phyloP scores from a whole-genome alignment of 2,329 filamentous ascomycete species.

The Coniosporium tulheliwenetii region DNA sequence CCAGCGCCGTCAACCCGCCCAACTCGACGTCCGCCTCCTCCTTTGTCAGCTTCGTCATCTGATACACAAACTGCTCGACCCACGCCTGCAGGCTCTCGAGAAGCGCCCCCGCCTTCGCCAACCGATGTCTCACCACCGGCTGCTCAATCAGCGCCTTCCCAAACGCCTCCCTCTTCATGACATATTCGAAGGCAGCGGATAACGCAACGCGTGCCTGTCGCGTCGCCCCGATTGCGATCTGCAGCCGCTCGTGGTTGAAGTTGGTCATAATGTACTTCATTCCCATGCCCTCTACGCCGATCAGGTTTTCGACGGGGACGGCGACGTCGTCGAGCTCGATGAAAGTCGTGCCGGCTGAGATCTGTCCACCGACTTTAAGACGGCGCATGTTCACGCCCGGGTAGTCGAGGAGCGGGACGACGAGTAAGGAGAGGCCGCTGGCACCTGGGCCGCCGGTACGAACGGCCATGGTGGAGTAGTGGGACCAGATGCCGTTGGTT shows the following conservation, averaged over 20 bases:
- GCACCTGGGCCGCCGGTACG: constrained; percentile 52
- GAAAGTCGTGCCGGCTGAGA: constrained; percentile 53
- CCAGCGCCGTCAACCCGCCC: constrained; percentile 55
- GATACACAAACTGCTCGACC: constrained; percentile 56
- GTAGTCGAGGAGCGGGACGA: constrained; percentile 54
- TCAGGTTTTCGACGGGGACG: constrained; percentile 54
- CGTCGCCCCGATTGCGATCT: constrained; percentile 48
- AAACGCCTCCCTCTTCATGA: constrained; percentile 51
- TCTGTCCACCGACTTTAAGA: constrained; percentile 50
- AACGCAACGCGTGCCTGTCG: constrained; percentile 47
- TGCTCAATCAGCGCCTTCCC: constrained; percentile 57
- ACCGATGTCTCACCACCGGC: constrained; percentile 56
- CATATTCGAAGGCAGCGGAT: constrained; percentile 43
- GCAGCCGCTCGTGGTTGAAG: constrained; percentile 64
- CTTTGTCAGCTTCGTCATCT: constrained; percentile 46
- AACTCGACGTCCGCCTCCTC: constrained; percentile 46
- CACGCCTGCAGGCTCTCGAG: constrained; percentile 58
- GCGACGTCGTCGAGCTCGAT: constrained; percentile 63
- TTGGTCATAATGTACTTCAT: constrained; percentile 41
- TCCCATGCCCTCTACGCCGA: constrained; percentile 53
- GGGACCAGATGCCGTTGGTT: constrained; percentile 56
- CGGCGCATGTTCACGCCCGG: constrained; percentile 53
- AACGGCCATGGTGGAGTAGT: constrained; percentile 56
- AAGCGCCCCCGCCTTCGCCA: constrained; percentile 53
- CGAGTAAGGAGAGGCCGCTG: constrained; percentile 46